Evolutionary conservation across 495 filamentous ascomycete genomes (phyloP).

Genomic region (Niebla homalea): DNA sequence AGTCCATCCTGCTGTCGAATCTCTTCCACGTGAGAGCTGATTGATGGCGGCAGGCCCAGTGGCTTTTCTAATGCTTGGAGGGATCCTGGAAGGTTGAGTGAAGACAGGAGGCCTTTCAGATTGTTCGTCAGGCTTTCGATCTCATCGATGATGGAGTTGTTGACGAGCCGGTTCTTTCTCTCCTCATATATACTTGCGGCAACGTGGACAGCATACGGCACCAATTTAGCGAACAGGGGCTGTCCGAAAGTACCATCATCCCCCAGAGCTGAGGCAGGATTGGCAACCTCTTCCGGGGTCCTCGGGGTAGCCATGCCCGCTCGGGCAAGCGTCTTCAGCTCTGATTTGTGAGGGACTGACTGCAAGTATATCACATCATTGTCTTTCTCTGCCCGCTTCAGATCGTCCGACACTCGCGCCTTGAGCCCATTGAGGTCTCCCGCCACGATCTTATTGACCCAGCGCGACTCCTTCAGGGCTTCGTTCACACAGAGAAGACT

Average conservation of each 20-base stretch:
- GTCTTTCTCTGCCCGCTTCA: constrained; percentile 90
- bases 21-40: constrained; percentile 86
- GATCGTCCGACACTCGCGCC: constrained; percentile 65
- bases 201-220: constrained; percentile 90
- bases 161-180: constrained; percentile 74
- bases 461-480: constrained; percentile 71
- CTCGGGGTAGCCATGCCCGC: constrained; percentile 77
- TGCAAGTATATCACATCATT: constrained; percentile 89
- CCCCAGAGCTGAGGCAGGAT: constrained; percentile 65
- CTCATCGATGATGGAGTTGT: constrained; percentile 71
- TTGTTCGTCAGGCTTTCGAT: constrained; percentile 69
- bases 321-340: constrained; percentile 71
- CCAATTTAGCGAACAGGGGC: constrained; percentile 77
- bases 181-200: constrained; percentile 93
- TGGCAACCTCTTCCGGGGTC: constrained; percentile 69
- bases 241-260: constrained; percentile 69
- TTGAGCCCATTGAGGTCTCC: constrained; percentile 77
- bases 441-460: constrained; percentile 71
- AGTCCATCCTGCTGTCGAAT: constrained; percentile 85
- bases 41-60: constrained; percentile 70
- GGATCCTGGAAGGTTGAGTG: constrained; percentile 81
- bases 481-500: constrained; percentile 73
- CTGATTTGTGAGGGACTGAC: constrained; percentile 75
- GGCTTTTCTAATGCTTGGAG: constrained; percentile 92
- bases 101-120: constrained; percentile 67